Evolutionary conservation across 2,329 filamentous ascomycete species (phyloP), one percentile per base, ranked within the genome.

Genomic region (Anthostomella pinea): DNA sequence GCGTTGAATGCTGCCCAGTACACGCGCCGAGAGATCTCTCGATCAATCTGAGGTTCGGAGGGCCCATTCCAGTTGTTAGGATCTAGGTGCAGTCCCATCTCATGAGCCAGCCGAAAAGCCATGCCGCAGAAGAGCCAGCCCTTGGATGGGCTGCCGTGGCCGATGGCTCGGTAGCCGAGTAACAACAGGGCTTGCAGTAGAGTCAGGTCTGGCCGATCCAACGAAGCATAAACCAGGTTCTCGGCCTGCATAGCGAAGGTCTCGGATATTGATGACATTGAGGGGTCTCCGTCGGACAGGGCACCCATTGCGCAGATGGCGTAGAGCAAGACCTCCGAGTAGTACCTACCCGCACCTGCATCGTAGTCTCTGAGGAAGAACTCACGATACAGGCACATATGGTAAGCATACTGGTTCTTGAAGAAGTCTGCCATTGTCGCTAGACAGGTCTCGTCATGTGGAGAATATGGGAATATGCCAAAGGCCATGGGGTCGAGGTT

Each of bases 121-220:
- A 74, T 73, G 30, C 70, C 69, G 18, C 68, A 72, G 34, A 70
- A 72, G 2, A 73, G 53, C 70, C 70, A 74, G 9, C 70, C 70
- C 35, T 70, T 73, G 13, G 69, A 72, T 2, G 63, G 55, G n/a
- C 65, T 63, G 0, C 69, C 67, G 15, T 65, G 63, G 3, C 69
- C 70, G 26, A 73, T 71, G 40, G 70, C 68, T 11, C 65, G 59
- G 36, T 73, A 68, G 8, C 68, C 67, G 2, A 74, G 39, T 1
- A 73, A 44, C 5, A 68, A 57, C 10, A 74, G 51, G 1, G 68
- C 65, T 39, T 72, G 66, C 7, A 73, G 49, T 8, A 65, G 65
- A 6, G 70, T 72, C 13, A 74, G 57, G 33, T 71, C 65, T 7
- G 70, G 70, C 11, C 56, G 60, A 38, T 72, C 68, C 1, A 74